These are phyloP conservation scores for Trichoderma brevicompactum DNA, from an alignment of 2,329 filamentous ascomycete genomes.

Conservation along the genomic window DNA sequence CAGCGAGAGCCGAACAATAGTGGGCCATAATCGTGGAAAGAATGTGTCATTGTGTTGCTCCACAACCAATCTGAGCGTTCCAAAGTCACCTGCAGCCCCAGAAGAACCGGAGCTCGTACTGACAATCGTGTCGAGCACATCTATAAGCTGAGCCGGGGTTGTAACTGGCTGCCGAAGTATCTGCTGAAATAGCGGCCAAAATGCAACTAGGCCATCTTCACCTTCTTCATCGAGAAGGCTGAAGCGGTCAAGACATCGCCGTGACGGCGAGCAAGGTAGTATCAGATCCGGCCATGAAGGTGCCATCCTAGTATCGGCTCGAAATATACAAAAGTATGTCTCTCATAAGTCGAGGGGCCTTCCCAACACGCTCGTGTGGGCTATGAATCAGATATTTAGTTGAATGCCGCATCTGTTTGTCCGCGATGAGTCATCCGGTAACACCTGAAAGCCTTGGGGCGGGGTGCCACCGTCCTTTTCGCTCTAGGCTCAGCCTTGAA, in stretches of 20 bases:
- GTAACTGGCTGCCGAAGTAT: constrained; percentile 32
- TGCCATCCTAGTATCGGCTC: background rate
- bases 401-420: no score
- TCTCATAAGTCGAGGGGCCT: no score
- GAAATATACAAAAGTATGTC: no score
- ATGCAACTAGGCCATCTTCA: constrained; percentile 33
- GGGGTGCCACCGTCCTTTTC: background rate
- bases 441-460: background rate
- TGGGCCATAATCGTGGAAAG: constrained; percentile 34
- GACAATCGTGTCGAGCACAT: constrained; percentile 39
- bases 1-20: constrained; percentile 34
- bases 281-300: constrained; percentile 14
- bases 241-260: constrained; percentile 39
- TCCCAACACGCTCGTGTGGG: background rate
- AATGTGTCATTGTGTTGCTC: constrained; percentile 24
- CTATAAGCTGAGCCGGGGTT: constrained; percentile 33
- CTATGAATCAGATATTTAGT: background rate
- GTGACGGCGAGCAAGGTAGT: constrained; percentile 28
- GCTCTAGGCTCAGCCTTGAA: background rate
- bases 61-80: constrained; percentile 31
- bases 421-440: constrained; percentile 20
- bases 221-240: constrained; percentile 38
- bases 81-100: constrained; percentile 33
- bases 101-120: constrained; percentile 32
- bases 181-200: constrained; percentile 37